phyloP scores from a whole-genome alignment of 257 asterid genomes.

The Vinca minor region DNA sequence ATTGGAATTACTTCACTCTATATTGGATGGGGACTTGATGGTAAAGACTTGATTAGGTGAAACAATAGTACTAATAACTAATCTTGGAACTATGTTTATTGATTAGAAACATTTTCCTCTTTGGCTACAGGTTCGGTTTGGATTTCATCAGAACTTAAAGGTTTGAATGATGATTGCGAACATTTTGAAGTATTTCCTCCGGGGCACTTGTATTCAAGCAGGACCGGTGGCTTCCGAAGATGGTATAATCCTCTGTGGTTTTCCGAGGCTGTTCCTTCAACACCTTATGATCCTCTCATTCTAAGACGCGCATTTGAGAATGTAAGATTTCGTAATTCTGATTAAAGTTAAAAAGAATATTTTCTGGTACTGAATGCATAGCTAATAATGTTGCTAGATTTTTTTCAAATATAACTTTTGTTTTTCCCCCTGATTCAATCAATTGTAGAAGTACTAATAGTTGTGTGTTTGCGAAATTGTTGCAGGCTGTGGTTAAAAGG shows the following conservation, averaged over 20 bases:
- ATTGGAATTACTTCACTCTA: constrained; percentile 89
- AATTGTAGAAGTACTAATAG: neutral
- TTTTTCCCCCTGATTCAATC: too few species aligned
- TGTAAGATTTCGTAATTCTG: constrained; percentile 30
- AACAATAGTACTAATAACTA: too few species aligned
- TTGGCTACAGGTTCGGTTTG: constrained; percentile 78
- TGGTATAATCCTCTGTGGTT: constrained; percentile 97
- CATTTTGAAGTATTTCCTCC: constrained; percentile 90
- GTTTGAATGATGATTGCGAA: constrained; percentile 81
- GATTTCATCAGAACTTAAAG: constrained; percentile 89
- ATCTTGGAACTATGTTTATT: neutral
- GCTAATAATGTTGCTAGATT: too few species aligned
- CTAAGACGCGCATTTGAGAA: constrained; percentile 79
- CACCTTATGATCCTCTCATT: constrained; percentile 70
- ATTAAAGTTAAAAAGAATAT: too few species aligned
- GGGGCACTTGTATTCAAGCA: constrained; percentile 88
- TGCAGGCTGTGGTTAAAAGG: constrained; percentile 88
- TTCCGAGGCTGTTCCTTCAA: constrained; percentile 70
- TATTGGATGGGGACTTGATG: constrained; percentile 98
- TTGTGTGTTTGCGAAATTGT: too few species aligned
- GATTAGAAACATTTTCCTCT: neutral
- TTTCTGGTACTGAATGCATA: too few species aligned
- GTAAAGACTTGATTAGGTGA: constrained; percentile 24
- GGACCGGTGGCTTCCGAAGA: constrained; percentile 52
- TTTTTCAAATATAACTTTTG: too few species aligned